Base-by-base conservation (phyloP, 306 rosid genomes). In the Trifolium repens region DNA sequence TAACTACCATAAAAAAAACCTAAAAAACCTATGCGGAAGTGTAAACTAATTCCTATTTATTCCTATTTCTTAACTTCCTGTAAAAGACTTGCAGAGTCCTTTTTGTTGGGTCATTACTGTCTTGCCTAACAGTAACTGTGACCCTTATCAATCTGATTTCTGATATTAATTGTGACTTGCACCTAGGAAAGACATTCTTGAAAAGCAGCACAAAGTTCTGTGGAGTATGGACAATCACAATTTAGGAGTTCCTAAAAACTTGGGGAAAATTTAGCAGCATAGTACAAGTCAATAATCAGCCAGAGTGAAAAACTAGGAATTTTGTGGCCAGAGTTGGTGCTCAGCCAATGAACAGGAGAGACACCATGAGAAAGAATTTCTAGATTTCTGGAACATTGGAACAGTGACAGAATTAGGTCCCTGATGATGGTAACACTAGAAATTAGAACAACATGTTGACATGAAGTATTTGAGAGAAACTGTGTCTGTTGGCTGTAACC, bases 131-230 rank as follows among this genome's bases (percentile, higher is more conserved):
- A 24, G 6, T 32, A 32, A 32, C 35, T 32, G 35, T 32, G 53
- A 59, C 39, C 42, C 59, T 8, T 22, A 40, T 63, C 72, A 69
- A 13, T 40, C 50, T 69, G 14, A 53, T 17, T 53, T 53, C 27
- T 53, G 59, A 53, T 17, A 59, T 60, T 62, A n/a, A 75, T 37
- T 50, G 68, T 67, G 13, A 61, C 47, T 27, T 8, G 8, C 9
- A 17, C 44, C 69, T 32, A 27, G 19, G 69, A 44, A 44, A 27
- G 22, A 74, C 52, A 59, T 30, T 17, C 24, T 40, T 32, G 3
- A 75, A 53, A 53, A 71, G 73, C 59, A 67, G 50, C 17, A 49
- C 34, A 16, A 53, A n/a, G 7, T 78, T 70, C 34, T 61, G 46
- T 42, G 30, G 53, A 16, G 71, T 42, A 66, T 73, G 46, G 47